A percentile compares a stretch with the other conserved stretches of the same genome.
Evolutionary conservation across 169 alveolate species (phyloP).

Genomic region (Plasmodium falciparum): DNA sequence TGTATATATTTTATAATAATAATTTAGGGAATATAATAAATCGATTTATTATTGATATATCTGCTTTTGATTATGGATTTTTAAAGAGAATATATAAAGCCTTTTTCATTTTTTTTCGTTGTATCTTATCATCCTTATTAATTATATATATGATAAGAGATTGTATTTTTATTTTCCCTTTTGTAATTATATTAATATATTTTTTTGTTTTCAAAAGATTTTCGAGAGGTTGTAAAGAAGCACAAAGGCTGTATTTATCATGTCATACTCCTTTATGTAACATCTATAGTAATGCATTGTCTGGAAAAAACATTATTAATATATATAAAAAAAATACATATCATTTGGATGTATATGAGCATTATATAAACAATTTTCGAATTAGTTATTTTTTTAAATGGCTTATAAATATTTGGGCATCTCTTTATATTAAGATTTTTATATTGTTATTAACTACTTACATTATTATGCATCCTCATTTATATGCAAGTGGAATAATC

Average conservation of each 20-base stretch:
- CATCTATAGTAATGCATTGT: conserved; percentile 77
- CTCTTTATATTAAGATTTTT: conserved; percentile 36
- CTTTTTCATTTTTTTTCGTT: conserved; percentile 68
- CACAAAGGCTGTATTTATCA: conserved; percentile 79
- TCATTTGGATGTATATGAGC: conserved; percentile 18
- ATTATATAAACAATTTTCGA: conserved; percentile 14
- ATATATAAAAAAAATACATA: conserved; percentile 50
- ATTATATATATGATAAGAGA: conserved; percentile 64
- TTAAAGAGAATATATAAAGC: conserved; percentile 78
- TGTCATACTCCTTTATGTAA: conserved; percentile 80
- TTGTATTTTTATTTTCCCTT: conserved; percentile 55
- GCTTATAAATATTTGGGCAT: conserved; percentile 65
- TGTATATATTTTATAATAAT: conserved; percentile 77
- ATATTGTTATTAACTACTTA: conserved; percentile 51
- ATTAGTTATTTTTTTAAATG: conserved; percentile 15
- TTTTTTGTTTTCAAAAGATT: conserved; percentile 67
- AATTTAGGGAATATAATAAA: conserved; percentile 80
- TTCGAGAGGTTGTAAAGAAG: conserved; percentile 80
- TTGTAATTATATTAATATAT: conserved; percentile 37
- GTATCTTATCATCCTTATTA: conserved; percentile 43
- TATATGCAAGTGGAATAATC: conserved; percentile 8
- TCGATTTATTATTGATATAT: conserved; percentile 79
- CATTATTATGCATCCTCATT: conserved; percentile 40
- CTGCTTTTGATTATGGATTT: conserved; percentile 78
- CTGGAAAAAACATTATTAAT: conserved; percentile 76